Conservation (phyloP, 1,139 yeast genomes). For the Geotrichum citri-aurantii region DNA sequence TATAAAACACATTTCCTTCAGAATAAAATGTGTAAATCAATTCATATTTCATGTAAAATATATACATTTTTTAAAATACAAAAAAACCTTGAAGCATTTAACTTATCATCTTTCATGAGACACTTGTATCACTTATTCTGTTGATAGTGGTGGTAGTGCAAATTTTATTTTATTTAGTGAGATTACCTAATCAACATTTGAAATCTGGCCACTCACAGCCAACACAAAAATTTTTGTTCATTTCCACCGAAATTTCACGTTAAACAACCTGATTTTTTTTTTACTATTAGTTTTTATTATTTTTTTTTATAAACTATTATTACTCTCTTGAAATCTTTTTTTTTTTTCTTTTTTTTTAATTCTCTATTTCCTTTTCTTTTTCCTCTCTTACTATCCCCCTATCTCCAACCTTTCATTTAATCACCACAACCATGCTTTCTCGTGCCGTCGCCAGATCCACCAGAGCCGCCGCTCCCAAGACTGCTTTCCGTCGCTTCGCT, state of each 20-base stretch:
- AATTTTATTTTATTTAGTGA: background rate
- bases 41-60: no score
- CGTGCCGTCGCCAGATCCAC: slow-evolving; percentile 21
- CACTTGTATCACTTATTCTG: background rate
- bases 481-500: slow-evolving; percentile 20
- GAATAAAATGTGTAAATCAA: no score
- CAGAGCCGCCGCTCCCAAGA: slow-evolving; percentile 21
- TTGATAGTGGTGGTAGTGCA: background rate
- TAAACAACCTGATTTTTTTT: background rate
- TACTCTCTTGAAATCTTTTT: background rate
- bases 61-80: background rate
- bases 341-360: background rate
- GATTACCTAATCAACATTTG: background rate
- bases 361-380: slow-evolving; percentile 3
- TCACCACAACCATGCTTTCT: slow-evolving; percentile 17
- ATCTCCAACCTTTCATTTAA: no score
- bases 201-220: background rate
- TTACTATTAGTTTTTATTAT: background rate
- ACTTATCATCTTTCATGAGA: no score
- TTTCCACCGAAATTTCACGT: background rate
- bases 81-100: no score
- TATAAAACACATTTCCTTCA: no score
- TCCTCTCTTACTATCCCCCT: background rate
- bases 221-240: background rate
- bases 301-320: background rate